phyloP scores from a whole-genome alignment of 2,329 filamentous ascomycete species.

The Diaporthe batatas region DNA sequence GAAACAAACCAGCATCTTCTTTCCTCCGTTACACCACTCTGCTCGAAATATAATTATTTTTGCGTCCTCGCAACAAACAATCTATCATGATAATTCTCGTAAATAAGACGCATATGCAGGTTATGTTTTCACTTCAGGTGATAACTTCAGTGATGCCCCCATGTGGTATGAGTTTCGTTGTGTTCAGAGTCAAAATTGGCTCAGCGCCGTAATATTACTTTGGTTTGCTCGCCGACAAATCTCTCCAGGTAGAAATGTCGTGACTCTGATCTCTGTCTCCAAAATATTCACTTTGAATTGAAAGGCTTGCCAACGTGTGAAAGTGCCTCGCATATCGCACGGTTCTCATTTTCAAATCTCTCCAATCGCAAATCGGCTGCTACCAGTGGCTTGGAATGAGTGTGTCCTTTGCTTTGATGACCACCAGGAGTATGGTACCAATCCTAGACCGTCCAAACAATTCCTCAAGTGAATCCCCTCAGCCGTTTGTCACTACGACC shows the following conservation, averaged over 20 bases:
- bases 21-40: too few relatives aligned
- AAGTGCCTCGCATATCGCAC: not conserved
- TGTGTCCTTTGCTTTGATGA: not conserved
- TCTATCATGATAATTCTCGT: not conserved
- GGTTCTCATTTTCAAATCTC: not conserved
- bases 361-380: too few relatives aligned
- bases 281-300: conserved; percentile 17
- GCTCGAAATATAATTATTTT: too few relatives aligned
- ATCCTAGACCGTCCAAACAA: not conserved
- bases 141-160: not conserved
- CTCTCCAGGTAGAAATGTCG: not conserved
- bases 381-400: not conserved
- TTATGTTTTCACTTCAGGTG: too few relatives aligned
- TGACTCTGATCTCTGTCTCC: not conserved
- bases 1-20: too few relatives aligned
- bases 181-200: not conserved
- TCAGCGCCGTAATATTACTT: not conserved
- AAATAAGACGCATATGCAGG: not conserved
- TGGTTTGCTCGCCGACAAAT: not conserved
- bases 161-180: not conserved
- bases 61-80: too few relatives aligned
- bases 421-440: too few relatives aligned
- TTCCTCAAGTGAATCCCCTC: too few relatives aligned
- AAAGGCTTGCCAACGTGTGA: not conserved
- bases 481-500: too few relatives aligned